Percentiles rank a stretch among this genome's conserved stretches.
These are phyloP conservation scores for Spathaspora sp. DNA, from an alignment of 1,139 yeast genomes.

Conservation along the genomic window DNA sequence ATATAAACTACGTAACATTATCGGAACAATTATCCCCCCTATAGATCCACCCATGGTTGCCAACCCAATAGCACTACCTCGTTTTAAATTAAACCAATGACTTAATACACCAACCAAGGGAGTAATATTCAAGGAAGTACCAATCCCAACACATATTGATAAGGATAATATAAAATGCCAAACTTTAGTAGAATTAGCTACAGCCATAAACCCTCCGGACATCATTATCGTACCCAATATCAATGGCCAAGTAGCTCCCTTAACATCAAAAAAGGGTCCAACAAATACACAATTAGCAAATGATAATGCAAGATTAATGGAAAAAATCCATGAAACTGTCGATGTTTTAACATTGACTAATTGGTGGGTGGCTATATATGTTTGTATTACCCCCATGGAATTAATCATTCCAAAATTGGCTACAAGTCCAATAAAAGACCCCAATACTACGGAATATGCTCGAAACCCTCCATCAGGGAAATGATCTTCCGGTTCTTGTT, in stretches of 20 bases:
- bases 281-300: conserved; percentile 32
- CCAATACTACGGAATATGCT: conserved; percentile 34
- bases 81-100: conserved; percentile 36
- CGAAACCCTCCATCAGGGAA: conserved; percentile 29
- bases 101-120: conserved; percentile 39
- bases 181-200: conserved; percentile 28
- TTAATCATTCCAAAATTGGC: conserved; percentile 34
- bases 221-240: conserved; percentile 25
- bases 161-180: conserved; percentile 38
- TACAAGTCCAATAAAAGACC: conserved; percentile 33
- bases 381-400: conserved; percentile 38
- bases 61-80: conserved; percentile 37
- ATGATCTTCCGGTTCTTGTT: conserved; percentile 2
- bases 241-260: conserved; percentile 30
- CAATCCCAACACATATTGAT: conserved; percentile 34
- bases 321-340: conserved; percentile 37
- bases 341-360: conserved; percentile 20
- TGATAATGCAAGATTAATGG: conserved; percentile 32
- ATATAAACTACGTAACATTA: conserved; percentile 25
- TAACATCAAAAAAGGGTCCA: conserved; percentile 38
- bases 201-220: conserved; percentile 35
- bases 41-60: conserved; percentile 43
- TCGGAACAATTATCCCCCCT: conserved; percentile 38
- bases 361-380: conserved; percentile 34
- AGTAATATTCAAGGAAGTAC: conserved; percentile 35